A percentile compares a stretch with the other conserved stretches of the same genome.
These are phyloP conservation scores for Trypanosoma melophagium DNA, from an alignment of 208 protist genomes.

Conservation along the genomic window DNA sequence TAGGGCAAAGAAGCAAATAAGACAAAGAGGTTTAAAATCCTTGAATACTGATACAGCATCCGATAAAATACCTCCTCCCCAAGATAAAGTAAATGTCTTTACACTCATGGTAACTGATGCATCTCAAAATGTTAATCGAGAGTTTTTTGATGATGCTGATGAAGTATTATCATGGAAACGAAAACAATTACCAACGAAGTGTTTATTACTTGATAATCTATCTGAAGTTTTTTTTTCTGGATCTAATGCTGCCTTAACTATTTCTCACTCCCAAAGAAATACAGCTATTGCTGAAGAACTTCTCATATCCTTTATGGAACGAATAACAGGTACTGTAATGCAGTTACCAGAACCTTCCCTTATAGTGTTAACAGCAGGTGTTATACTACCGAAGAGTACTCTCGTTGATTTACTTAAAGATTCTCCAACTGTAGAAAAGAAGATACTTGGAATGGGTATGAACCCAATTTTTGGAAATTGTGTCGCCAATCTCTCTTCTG, in stretches of 20 bases:
- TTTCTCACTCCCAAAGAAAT: constrained; percentile 36
- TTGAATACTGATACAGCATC: too few species aligned
- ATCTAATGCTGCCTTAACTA: constrained; percentile 35
- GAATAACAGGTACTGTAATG: constrained; percentile 18
- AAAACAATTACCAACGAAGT: background rate
- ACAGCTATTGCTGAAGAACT: constrained; percentile 37
- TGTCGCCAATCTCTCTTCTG: constrained; percentile 33
- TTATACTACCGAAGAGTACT: constrained; percentile 24
- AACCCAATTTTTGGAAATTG: constrained; percentile 44
- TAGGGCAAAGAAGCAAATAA: too few species aligned
- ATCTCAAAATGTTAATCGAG: background rate
- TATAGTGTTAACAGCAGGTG: constrained; percentile 32
- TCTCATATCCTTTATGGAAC: constrained; percentile 28
- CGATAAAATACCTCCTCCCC: too few species aligned
- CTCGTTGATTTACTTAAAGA: constrained; percentile 39
- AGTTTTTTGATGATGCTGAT: background rate
- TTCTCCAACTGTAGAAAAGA: constrained; percentile 1
- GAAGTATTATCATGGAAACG: background rate
- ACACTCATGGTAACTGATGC: background rate
- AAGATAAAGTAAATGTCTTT: constrained; percentile 1
- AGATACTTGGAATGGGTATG: constrained; percentile 19
- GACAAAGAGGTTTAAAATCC: too few species aligned
- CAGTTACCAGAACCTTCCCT: constrained; percentile 22
- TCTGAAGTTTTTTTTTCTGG: constrained; percentile 17
- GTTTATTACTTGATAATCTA: background rate